These are phyloP conservation scores for Mycena floridula DNA, from an alignment of 768 basidiomycete genomes.

Conservation along the genomic window DNA sequence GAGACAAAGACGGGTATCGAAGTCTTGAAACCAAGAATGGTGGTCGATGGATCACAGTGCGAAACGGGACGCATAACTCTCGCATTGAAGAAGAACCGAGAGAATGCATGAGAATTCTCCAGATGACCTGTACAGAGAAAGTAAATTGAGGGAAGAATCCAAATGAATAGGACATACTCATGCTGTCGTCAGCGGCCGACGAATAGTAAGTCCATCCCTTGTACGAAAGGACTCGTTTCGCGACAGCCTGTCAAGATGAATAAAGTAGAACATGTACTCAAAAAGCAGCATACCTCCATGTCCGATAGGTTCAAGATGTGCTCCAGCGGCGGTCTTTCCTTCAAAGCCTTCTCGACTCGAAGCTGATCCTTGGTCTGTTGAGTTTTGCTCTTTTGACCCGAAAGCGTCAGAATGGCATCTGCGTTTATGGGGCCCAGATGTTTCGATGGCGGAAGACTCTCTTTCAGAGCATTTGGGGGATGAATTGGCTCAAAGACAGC, in stretches of 20 bases:
- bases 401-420: constrained; percentile 32
- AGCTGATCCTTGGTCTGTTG: constrained; percentile 63
- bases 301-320: constrained; percentile 73
- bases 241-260: constrained; percentile 45
- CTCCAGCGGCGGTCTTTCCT: constrained; percentile 58
- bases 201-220: constrained; percentile 82
- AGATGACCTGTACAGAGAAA: constrained; percentile 33
- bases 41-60: constrained; percentile 23
- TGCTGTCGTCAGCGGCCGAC: constrained; percentile 82
- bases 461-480: constrained; percentile 73
- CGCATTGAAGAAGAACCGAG: constrained; percentile 81
- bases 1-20: constrained; percentile 76
- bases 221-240: constrained; percentile 62
- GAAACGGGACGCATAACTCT: constrained; percentile 71
- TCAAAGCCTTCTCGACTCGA: constrained; percentile 56
- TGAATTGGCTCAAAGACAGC: constrained; percentile 76
- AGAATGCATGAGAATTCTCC: constrained; percentile 75
- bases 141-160: constrained; percentile 1
- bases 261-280: constrained; percentile 1
- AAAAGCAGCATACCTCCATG: constrained; percentile 58
- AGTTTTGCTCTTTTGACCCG: constrained; percentile 30
- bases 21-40: constrained; percentile 1
- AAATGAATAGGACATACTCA: constrained; percentile 33
- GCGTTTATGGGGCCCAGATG: constrained; percentile 64
- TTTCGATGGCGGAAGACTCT: constrained; percentile 61